Conservation (phyloP, 2,329 filamentous ascomycete genomes). For the Gremmenia infestans region DNA sequence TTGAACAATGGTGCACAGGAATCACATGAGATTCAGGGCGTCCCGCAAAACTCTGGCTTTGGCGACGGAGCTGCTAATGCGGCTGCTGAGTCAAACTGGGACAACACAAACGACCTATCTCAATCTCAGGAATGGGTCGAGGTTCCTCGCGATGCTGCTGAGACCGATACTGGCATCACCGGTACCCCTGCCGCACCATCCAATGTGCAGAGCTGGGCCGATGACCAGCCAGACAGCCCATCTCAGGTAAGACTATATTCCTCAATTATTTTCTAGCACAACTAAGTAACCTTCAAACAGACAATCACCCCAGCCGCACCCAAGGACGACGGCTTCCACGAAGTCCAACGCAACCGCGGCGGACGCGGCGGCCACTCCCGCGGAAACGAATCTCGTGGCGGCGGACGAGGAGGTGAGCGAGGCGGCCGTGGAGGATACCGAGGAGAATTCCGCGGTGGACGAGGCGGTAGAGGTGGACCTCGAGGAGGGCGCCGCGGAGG, state of each 20-base stretch:
- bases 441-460: constrained; percentile 35
- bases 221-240: constrained; percentile 61
- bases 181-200: constrained; percentile 51
- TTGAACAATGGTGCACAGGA: constrained; percentile 38
- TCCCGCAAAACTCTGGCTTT: constrained; percentile 47
- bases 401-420: constrained; percentile 45
- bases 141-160: constrained; percentile 69
- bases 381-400: constrained; percentile 33
- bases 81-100: constrained; percentile 64
- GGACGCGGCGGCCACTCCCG: constrained; percentile 49
- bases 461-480: constrained; percentile 43
- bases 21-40: constrained; percentile 31
- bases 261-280: neutral
- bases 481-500: constrained; percentile 27
- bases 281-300: constrained; percentile 20
- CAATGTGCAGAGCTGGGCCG: constrained; percentile 71
- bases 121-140: constrained; percentile 38
- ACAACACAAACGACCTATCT: constrained; percentile 36
- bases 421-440: constrained; percentile 44
- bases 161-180: constrained; percentile 63
- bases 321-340: constrained; percentile 65
- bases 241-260: constrained; percentile 36
- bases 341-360: constrained; percentile 46
- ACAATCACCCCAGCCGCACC: constrained; percentile 32
- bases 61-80: constrained; percentile 51